Evolutionary conservation across 768 basidiomycete species (phyloP).

Genomic region (Lactarius pseudohatsudake): DNA sequence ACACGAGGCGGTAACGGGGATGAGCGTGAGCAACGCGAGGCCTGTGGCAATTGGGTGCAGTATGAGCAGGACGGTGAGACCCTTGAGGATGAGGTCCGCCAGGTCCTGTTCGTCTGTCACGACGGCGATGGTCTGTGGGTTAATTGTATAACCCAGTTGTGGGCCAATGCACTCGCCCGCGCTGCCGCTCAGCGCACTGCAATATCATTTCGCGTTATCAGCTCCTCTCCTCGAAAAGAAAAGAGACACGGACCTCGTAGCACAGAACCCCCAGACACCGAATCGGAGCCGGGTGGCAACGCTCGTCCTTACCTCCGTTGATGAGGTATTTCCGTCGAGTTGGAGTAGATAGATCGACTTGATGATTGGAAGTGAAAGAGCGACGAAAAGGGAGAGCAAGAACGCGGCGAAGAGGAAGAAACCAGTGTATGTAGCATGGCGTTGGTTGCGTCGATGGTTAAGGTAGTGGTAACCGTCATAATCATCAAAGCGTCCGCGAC

Average conservation of each 20-base stretch:
- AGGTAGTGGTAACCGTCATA: neutral
- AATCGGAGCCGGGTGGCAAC: constrained; percentile 63
- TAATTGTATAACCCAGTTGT: constrained; percentile 67
- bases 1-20: constrained; percentile 34
- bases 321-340: constrained; percentile 41
- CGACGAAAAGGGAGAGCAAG: constrained; percentile 73
- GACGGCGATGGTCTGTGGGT: constrained; percentile 39
- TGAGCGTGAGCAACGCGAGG: constrained; percentile 54
- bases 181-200: constrained; percentile 38
- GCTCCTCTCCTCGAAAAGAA: neutral
- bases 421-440: constrained; percentile 49
- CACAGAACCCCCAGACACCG: constrained; percentile 85
- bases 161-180: constrained; percentile 59
- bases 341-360: constrained; percentile 63
- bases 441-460: constrained; percentile 38
- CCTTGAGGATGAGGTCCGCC: constrained; percentile 48
- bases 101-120: constrained; percentile 48
- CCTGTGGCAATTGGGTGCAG: constrained; percentile 68
- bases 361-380: constrained; percentile 72
- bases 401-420: constrained; percentile 58
- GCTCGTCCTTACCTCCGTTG: constrained; percentile 39
- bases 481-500: constrained; percentile 7
- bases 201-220: neutral
- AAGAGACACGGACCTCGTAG: constrained; percentile 43
- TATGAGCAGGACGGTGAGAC: constrained; percentile 50